These are phyloP conservation scores for Colletotrichum brevisporum DNA, from an alignment of 2,329 filamentous ascomycete genomes.

Conservation along the genomic window DNA sequence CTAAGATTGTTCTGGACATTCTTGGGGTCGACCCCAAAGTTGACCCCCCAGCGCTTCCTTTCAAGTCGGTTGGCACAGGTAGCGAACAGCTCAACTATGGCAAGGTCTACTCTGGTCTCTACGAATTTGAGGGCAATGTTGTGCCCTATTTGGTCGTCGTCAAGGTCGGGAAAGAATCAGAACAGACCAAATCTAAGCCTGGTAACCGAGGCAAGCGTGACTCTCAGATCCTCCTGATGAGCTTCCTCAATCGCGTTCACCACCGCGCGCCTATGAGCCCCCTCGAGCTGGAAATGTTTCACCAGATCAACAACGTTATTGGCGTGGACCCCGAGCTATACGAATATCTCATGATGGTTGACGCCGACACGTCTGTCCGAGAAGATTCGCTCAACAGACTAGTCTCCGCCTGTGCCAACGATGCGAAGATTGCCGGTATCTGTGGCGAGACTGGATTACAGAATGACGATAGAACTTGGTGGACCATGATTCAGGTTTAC, in stretches of 20 bases:
- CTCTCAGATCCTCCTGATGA: slow-evolving; percentile 95
- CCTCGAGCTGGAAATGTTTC: slow-evolving; percentile 97
- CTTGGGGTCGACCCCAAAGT: slow-evolving; percentile 97
- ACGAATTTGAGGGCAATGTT: slow-evolving; percentile 97
- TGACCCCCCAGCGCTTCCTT: slow-evolving; percentile 92
- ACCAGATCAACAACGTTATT: slow-evolving; percentile 99
- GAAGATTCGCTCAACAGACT: slow-evolving; percentile 94
- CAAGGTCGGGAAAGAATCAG: slow-evolving; percentile 97
- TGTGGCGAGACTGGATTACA: slow-evolving; percentile 97
- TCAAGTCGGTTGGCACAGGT: slow-evolving; percentile 91
- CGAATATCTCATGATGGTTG: slow-evolving; percentile 97
- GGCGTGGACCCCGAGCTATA: slow-evolving; percentile 98
- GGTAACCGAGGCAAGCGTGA: slow-evolving; percentile 99
- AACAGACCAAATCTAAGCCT: slow-evolving; percentile 90
- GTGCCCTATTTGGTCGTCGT: slow-evolving; percentile 96
- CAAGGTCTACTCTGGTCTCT: slow-evolving; percentile 97
- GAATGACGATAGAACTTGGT: slow-evolving; percentile 96
- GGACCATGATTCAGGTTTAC: slow-evolving; percentile 99
- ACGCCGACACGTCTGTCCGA: slow-evolving; percentile 94
- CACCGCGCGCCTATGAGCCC: slow-evolving; percentile 95
- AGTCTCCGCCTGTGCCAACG: slow-evolving; percentile 92
- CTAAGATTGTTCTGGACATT: slow-evolving; percentile 97
- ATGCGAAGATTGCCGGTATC: slow-evolving; percentile 96
- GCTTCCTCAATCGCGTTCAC: slow-evolving; percentile 97
- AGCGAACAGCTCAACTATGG: slow-evolving; percentile 97